Evolutionary conservation across 2,329 filamentous ascomycete species (phyloP).

Genomic region (Cytospora piceicola): DNA sequence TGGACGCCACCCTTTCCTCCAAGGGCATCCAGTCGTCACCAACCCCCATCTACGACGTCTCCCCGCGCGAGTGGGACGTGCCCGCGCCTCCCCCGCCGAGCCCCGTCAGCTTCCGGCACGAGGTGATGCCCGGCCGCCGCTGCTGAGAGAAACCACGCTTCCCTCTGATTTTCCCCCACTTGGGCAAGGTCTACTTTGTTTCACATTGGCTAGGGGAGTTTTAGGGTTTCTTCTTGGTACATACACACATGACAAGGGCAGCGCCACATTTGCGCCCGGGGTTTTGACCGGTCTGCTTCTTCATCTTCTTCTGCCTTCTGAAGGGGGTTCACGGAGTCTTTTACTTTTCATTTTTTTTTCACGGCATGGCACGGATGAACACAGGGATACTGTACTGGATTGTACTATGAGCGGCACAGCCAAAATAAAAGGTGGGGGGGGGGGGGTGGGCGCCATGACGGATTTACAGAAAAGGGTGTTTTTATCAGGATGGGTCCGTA

Average conservation of each 20-base stretch:
- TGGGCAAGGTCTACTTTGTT: conserved; percentile 17
- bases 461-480: conserved; percentile 22
- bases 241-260: conserved; percentile 9
- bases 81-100: conserved; percentile 68
- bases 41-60: conserved; percentile 55
- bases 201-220: conserved; percentile 9
- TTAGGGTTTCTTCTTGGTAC: conserved; percentile 5
- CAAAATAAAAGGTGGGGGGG: too few relatives aligned
- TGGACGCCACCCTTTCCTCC: conserved; percentile 55
- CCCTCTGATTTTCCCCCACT: neutral
- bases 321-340: conserved; percentile 33
- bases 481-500: conserved; percentile 11
- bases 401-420: conserved; percentile 11
- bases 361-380: conserved; percentile 20
- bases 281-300: conserved; percentile 19
- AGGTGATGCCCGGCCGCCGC: conserved; percentile 20
- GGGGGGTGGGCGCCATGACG: conserved; percentile 2
- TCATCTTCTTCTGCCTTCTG: conserved; percentile 23
- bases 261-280: conserved; percentile 12
- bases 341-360: conserved; percentile 29
- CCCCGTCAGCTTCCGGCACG: conserved; percentile 61
- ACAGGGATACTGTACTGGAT: conserved; percentile 12
- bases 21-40: conserved; percentile 47
- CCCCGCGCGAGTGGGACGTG: conserved; percentile 64
- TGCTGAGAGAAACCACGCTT: neutral